Evolutionary conservation across 1,284 basidiomycete species (phyloP).

Genomic region (Naganishia cerealis): DNA sequence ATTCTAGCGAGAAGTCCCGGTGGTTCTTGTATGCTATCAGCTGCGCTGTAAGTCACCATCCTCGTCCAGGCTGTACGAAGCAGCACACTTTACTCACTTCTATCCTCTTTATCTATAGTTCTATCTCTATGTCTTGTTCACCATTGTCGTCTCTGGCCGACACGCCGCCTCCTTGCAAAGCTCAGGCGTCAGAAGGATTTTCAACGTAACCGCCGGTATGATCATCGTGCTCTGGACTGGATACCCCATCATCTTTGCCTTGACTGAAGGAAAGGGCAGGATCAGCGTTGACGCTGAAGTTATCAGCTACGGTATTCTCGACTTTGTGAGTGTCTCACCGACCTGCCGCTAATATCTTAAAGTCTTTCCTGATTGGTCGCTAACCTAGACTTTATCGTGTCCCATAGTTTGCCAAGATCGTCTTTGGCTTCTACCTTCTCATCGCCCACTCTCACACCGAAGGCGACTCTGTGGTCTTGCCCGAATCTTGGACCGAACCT

Average conservation of each 20-base stretch:
- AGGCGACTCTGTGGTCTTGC: constrained; percentile 46
- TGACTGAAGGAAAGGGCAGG: constrained; percentile 31
- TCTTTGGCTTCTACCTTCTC: constrained; percentile 50
- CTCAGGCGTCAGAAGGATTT: constrained; percentile 29
- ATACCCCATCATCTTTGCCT: constrained; percentile 40
- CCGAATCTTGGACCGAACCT: constrained; percentile 48
- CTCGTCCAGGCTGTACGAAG: not conserved
- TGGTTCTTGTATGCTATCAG: constrained; percentile 46
- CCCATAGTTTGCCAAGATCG: constrained; percentile 45
- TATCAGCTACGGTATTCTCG: constrained; percentile 50
- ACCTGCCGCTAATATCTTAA: not conserved
- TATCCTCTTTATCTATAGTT: constrained; percentile 10
- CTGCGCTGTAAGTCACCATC: constrained; percentile 34
- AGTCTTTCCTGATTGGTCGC: constrained; percentile 1
- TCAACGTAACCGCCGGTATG: constrained; percentile 32
- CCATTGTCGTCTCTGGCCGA: constrained; percentile 44
- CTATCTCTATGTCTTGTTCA: constrained; percentile 44
- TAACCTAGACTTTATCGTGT: not conserved
- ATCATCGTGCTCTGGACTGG: constrained; percentile 43
- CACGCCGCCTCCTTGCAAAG: constrained; percentile 39
- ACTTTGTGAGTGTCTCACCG: constrained; percentile 43
- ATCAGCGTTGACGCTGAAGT: constrained; percentile 46
- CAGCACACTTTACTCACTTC: not conserved
- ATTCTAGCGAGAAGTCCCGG: constrained; percentile 37
- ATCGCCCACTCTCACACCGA: constrained; percentile 50